Base-by-base conservation (phyloP, 2,329 filamentous ascomycete species). In the Fusarium bulbicola region DNA sequence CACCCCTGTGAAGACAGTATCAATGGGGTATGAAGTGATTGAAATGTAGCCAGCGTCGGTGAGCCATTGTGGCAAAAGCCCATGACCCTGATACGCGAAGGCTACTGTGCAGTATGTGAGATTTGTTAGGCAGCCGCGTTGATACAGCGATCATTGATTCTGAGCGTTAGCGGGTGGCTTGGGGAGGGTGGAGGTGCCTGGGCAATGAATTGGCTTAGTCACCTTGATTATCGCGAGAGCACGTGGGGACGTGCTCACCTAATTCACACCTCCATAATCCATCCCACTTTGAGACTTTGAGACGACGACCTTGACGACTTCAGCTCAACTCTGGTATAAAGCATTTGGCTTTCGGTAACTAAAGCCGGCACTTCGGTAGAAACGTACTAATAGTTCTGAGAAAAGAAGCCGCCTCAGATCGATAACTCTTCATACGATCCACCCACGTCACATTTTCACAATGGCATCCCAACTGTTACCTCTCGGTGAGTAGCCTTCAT, bases 401-500 rank as follows among this genome's bases (percentile, higher is more conserved):
- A 11, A 40, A 34, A 54, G 24, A 32, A 32, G 45, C 20, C 37
- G 47, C 37, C 7, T 36, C 36, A 21, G 24, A 32, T 16, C 34
- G 21, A 43, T 24, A 43, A 50, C 30, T 28, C 42, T 36, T 20
- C 32, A 58, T 18, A 63, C 15, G 50, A 28, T 46, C 45, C 57
- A 66, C 49, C 37, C n/a, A 50, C 37, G 32, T 57, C 61, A 50
- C 70, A 67, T 56, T 63, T 57, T 66, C 76, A 81, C 74, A 63
- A 93, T 94, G 92, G 88, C 92, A 49, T 92, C 92, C 64, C 92
- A 93, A 83, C 88, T 94, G 63, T 87, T 94, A 61, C 92, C 92
- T 61, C 85, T 93, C 76, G 92, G 92, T 93, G 82, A 77, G 83
- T 37, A 54, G 37, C 49, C 57, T 42, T 28, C 30, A 47, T n/a